Evolutionary conservation across 2,329 filamentous ascomycete species (phyloP).

Genomic region (Neofusicoccum sp.): DNA sequence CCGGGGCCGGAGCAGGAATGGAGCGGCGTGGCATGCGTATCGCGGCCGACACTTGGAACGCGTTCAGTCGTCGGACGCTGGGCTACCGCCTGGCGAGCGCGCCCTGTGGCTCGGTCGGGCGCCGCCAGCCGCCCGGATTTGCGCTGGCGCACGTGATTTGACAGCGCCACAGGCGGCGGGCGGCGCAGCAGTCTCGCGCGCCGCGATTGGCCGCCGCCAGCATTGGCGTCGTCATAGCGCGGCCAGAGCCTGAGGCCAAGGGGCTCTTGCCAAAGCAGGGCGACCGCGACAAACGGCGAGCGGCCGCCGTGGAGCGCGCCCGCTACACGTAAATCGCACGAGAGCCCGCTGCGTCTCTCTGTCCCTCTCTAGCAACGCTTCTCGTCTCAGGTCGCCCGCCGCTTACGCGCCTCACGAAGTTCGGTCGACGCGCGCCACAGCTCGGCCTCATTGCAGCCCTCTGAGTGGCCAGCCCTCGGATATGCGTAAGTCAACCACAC

Average conservation of each 20-base stretch:
- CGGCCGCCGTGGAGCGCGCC: neutral
- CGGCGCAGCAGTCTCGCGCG: too few relatives aligned
- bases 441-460: conserved; percentile 2
- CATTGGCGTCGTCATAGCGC: neutral
- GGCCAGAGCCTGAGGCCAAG: neutral
- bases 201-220: neutral
- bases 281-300: conserved; percentile 10
- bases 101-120: too few relatives aligned
- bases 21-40: too few relatives aligned
- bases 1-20: neutral
- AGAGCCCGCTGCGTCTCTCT: neutral
- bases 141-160: too few relatives aligned
- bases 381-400: neutral
- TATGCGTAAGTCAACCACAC: conserved; percentile 17
- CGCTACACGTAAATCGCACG: neutral
- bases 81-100: too few relatives aligned
- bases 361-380: neutral
- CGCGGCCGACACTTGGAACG: too few relatives aligned
- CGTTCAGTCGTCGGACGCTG: too few relatives aligned
- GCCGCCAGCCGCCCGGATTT: too few relatives aligned
- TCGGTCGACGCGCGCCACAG: conserved; percentile 9
- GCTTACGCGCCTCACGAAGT: neutral
- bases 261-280: conserved; percentile 6
- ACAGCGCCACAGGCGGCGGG: too few relatives aligned
- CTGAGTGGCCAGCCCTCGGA: conserved; percentile 17